Base-by-base conservation (phyloP, 164 flowering plant genomes). In the Litsea cubeba region DNA sequence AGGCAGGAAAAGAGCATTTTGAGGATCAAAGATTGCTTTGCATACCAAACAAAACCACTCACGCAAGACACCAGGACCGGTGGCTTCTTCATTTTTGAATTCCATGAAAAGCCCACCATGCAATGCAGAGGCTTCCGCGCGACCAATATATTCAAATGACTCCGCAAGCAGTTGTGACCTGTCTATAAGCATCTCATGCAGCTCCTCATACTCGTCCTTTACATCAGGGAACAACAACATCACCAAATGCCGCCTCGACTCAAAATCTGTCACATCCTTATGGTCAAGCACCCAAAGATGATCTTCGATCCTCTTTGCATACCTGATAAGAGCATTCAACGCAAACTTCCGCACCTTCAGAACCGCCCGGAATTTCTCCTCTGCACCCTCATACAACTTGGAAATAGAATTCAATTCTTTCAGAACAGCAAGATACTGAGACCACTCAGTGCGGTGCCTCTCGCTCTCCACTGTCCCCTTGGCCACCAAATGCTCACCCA, bases 61-160 rank as follows among this genome's bases (percentile, higher is more conserved):
- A 51, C 98, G 77, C 79, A 95, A 71, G 1, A 95, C 98, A 68
- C 99, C 99, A 71, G 96, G 98, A 22, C 99, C 99, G 0, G 97
- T 93, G 32, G 98, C 99, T 82, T 93, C 99, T 83, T 95, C 99
- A 82, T 91, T 88, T 81, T 91, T 93, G 82, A 95, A 95, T 81
- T 93, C 96, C 90, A 95, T 85, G 71, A 90, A 91, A 62, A 95
- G 80, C 46, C 91, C 92, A 76, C 79, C 78, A 75, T 84, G 96
- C 68, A 93, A 71, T 4, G 85, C 51, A 1, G 81, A 83, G 46
- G 87, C 80, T 3, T 84, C 85, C 28, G 96, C 93, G 32, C 69
- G 76, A 50, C 75, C 79, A 74, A 95, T 86, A 78, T 90, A 93
- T 81, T 89, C 91, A 71, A 88, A 95, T 24, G 99, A 95, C 79